Conservation (phyloP, 257 asterid species). For the Ocimum tenuiflorum region DNA sequence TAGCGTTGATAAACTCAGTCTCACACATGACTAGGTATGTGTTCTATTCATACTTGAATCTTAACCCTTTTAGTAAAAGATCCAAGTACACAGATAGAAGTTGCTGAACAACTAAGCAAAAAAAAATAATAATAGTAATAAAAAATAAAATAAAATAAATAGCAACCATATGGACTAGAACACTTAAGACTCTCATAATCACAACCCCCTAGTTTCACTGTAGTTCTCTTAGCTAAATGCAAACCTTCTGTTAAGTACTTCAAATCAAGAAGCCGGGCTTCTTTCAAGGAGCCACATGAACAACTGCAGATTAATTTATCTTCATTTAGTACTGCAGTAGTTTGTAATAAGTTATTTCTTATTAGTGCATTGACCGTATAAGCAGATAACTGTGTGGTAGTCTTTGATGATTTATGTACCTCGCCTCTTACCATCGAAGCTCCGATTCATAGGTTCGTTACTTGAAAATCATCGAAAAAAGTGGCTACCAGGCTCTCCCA, state of each 20-base stretch:
- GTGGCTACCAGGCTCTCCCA: constrained; percentile 88
- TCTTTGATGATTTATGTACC: background rate
- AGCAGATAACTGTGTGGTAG: background rate
- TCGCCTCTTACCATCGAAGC: background rate
- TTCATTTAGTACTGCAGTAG: background rate
- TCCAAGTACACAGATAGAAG: background rate
- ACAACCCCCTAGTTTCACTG: background rate
- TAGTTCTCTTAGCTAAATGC: background rate
- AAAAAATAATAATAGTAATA: background rate
- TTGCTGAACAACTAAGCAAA: background rate
- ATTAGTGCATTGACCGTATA: background rate
- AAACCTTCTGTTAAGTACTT: background rate
- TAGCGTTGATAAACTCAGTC: background rate
- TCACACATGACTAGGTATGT: background rate
- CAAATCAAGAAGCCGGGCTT: background rate
- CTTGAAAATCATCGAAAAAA: constrained; percentile 81
- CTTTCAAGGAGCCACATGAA: background rate
- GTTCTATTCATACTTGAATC: background rate
- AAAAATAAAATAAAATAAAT: no score
- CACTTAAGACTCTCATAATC: background rate
- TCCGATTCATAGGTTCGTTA: constrained; percentile 53
- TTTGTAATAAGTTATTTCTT: background rate
- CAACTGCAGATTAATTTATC: background rate
- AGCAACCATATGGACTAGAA: background rate
- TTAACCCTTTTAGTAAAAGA: background rate